Evolutionary conservation across 75 land plant genomes (phyloP).

Genomic region (Isoetes taiwanensis): DNA sequence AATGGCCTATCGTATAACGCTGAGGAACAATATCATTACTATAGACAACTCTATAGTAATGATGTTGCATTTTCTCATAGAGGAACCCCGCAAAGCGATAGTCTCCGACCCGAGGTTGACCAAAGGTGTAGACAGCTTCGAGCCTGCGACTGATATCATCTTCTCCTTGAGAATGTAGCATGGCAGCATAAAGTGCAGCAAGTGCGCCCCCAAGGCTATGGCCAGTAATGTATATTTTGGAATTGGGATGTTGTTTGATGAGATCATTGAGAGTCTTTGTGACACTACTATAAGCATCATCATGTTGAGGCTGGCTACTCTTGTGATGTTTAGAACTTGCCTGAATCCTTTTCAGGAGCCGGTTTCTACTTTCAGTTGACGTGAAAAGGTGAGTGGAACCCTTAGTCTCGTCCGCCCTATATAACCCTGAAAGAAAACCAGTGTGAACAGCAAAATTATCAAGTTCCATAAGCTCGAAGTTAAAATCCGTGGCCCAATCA

Average conservation of each 20-base stretch:
- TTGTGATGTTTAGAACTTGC: too few relatives aligned
- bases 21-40: conserved; percentile 43
- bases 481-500: conserved; percentile 54
- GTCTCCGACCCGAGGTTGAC: conserved; percentile 32
- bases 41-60: conserved; percentile 36
- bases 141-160: not conserved
- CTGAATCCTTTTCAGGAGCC: too few relatives aligned
- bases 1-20: too few relatives aligned
- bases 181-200: conserved; percentile 9
- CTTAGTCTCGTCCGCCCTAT: too few relatives aligned
- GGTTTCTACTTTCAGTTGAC: too few relatives aligned
- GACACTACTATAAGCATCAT: too few relatives aligned
- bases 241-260: conserved; percentile 5
- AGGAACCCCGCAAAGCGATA: conserved; percentile 7
- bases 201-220: conserved; percentile 29
- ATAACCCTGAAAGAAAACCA: too few relatives aligned
- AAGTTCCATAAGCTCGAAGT: conserved; percentile 39
- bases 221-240: conserved; percentile 29
- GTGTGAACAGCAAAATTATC: conserved; percentile 32
- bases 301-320: too few relatives aligned
- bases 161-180: conserved; percentile 9
- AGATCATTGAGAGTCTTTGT: too few relatives aligned
- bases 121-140: conserved; percentile 12
- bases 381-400: too few relatives aligned
- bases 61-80: not conserved